These are phyloP conservation scores for Claviceps maximensis DNA, from an alignment of 2,329 filamentous ascomycete species.

Conservation along the genomic window DNA sequence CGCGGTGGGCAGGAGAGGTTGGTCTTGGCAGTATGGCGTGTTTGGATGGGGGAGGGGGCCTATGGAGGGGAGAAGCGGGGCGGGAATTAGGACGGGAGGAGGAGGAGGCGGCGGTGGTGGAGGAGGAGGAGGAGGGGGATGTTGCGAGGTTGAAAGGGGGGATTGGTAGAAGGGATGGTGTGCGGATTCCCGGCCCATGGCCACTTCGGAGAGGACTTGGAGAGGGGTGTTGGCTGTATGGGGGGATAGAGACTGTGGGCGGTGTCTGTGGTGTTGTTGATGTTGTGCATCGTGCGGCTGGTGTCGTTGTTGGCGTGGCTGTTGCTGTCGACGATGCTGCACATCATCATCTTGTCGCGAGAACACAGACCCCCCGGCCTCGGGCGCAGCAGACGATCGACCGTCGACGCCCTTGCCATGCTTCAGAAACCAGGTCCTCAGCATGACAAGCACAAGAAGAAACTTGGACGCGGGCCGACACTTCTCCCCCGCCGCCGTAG, in stretches of 20 bases:
- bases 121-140: slow-evolving; percentile 14
- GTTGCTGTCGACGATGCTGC: background rate
- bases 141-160: slow-evolving; percentile 12
- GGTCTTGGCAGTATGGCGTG: background rate
- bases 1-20: background rate
- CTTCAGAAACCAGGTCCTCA: slow-evolving; percentile 55
- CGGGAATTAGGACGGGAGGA: slow-evolving; percentile 7
- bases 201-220: slow-evolving; percentile 43
- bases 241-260: slow-evolving; percentile 1
- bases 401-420: slow-evolving; percentile 28
- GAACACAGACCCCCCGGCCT: slow-evolving; percentile 3
- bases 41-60: background rate
- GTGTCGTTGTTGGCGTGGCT: background rate
- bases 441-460: slow-evolving; percentile 54
- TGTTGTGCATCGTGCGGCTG: slow-evolving; percentile 1
- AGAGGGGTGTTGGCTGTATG: slow-evolving; percentile 35
- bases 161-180: slow-evolving; percentile 9
- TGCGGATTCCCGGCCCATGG: slow-evolving; percentile 28
- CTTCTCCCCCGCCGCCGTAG: slow-evolving; percentile 47
- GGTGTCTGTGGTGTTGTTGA: slow-evolving; percentile 7
- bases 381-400: background rate
- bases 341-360: background rate
- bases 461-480: slow-evolving; percentile 59
- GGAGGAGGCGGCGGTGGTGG: background rate
- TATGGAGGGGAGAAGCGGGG: slow-evolving; percentile 8